A percentile compares a stretch with the other conserved stretches of the same genome.
These are phyloP conservation scores for Starmerella stigmatis DNA, from an alignment of 805 yeast genomes.

Conservation along the genomic window DNA sequence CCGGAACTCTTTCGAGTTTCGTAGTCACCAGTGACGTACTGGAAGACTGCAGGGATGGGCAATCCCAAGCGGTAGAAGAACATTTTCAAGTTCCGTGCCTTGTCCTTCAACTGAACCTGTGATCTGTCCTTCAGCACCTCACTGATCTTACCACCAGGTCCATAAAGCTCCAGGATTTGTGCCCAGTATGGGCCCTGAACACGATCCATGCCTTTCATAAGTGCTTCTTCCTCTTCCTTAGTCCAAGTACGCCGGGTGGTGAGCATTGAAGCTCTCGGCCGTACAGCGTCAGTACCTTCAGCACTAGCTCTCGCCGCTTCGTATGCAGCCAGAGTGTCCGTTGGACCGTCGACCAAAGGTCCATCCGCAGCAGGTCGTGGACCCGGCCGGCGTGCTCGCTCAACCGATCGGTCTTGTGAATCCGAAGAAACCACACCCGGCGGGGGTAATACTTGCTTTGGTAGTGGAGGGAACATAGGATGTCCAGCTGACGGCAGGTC, in stretches of 20 bases:
- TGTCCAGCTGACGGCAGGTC: slow-evolving; percentile 15
- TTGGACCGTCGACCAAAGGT: slow-evolving; percentile 9
- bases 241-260: slow-evolving; percentile 67
- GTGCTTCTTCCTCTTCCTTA: slow-evolving; percentile 74
- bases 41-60: slow-evolving; percentile 69
- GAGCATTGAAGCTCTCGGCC: slow-evolving; percentile 22
- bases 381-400: slow-evolving; percentile 9
- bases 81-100: slow-evolving; percentile 93
- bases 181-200: slow-evolving; percentile 91
- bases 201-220: slow-evolving; percentile 62
- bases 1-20: slow-evolving; percentile 24
- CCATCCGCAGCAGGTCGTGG: slow-evolving; percentile 11
- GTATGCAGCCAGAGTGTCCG: slow-evolving; percentile 25
- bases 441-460: slow-evolving; percentile 20
- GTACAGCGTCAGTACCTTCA: slow-evolving; percentile 22
- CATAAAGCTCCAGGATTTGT: slow-evolving; percentile 76
- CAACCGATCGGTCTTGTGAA: background rate
- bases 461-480: slow-evolving; percentile 21
- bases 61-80: slow-evolving; percentile 64
- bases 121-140: slow-evolving; percentile 80
- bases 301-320: slow-evolving; percentile 25
- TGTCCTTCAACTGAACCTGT: slow-evolving; percentile 88
- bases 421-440: slow-evolving; percentile 1
- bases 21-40: slow-evolving; percentile 75
- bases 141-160: slow-evolving; percentile 81